phyloP scores from a whole-genome alignment of 2,329 filamentous ascomycete genomes.

The Cercospora beticola region DNA sequence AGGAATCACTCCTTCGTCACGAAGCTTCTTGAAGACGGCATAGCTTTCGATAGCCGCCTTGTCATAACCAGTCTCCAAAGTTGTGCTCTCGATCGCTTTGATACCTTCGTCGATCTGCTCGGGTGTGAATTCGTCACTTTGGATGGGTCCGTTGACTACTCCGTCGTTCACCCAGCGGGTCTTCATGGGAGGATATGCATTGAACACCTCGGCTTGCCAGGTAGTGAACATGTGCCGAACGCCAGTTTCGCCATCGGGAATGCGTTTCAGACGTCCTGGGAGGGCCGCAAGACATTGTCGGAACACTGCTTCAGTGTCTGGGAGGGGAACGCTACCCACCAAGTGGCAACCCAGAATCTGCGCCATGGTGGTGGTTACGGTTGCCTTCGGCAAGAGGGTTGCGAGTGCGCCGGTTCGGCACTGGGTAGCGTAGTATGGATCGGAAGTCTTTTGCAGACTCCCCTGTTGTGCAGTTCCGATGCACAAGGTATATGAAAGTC shows the following conservation, averaged over 20 bases:
- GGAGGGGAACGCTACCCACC: slow-evolving; percentile 42
- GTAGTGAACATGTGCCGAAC: slow-evolving; percentile 37
- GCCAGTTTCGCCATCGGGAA: slow-evolving; percentile 47
- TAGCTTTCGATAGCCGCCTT: slow-evolving; percentile 39
- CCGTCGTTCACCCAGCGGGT: slow-evolving; percentile 29
- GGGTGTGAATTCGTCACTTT: slow-evolving; percentile 23
- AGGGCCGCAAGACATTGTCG: slow-evolving; percentile 33
- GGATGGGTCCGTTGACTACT: slow-evolving; percentile 25
- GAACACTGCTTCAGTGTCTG: slow-evolving; percentile 39
- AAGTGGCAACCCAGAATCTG: slow-evolving; percentile 34
- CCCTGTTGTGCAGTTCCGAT: neutral
- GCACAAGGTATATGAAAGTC: neutral
- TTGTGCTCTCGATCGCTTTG: slow-evolving; percentile 18
- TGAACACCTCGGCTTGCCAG: slow-evolving; percentile 40
- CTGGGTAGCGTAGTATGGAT: neutral
- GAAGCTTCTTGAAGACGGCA: slow-evolving; percentile 34
- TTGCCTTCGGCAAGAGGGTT: neutral
- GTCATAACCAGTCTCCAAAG: slow-evolving; percentile 37
- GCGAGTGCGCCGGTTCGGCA: neutral
- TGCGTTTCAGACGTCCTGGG: slow-evolving; percentile 38
- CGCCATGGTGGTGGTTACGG: slow-evolving; percentile 13
- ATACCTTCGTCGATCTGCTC: slow-evolving; percentile 27
- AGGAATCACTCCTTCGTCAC: slow-evolving; percentile 35
- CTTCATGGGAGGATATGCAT: slow-evolving; percentile 26
- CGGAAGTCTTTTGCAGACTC: neutral